A percentile compares a stretch with the other conserved stretches of the same genome.
These are phyloP conservation scores for Beverwykella pulmonaria DNA, from an alignment of 495 filamentous ascomycete species.

Conservation along the genomic window DNA sequence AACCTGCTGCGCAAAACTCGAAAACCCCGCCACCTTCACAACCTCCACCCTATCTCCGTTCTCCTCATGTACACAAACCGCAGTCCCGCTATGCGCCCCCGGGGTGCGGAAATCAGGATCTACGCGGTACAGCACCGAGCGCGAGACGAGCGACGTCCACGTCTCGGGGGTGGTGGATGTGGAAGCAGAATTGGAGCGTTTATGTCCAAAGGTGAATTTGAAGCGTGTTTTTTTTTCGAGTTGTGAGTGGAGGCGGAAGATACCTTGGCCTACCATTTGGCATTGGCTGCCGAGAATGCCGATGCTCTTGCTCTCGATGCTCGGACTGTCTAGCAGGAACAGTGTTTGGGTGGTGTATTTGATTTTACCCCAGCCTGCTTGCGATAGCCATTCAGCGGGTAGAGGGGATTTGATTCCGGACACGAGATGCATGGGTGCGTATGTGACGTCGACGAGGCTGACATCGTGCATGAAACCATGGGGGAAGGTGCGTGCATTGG, in stretches of 20 bases:
- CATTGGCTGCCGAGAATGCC: neutral
- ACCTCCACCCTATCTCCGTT: neutral
- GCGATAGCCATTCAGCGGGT: neutral
- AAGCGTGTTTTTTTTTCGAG: neutral
- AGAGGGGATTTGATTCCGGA: neutral
- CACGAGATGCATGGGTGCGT: neutral
- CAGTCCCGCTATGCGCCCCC: neutral
- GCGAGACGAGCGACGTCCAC: neutral
- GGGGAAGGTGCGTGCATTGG: neutral
- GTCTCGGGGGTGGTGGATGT: neutral
- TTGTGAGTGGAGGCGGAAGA: neutral
- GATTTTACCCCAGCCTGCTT: neutral
- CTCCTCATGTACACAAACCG: neutral
- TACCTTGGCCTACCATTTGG: neutral
- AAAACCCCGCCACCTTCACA: neutral
- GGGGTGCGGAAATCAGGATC: neutral
- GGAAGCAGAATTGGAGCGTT: neutral
- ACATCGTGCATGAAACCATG: conserved; percentile 3
- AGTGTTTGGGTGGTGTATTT: neutral
- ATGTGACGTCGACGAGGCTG: neutral
- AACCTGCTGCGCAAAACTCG: neutral
- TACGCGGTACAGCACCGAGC: neutral
- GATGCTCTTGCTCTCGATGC: neutral
- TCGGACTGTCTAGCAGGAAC: neutral
- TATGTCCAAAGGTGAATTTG: neutral